Evolutionary conservation across 169 alveolate species (phyloP).

Genomic region (Cystoisospora suis): DNA sequence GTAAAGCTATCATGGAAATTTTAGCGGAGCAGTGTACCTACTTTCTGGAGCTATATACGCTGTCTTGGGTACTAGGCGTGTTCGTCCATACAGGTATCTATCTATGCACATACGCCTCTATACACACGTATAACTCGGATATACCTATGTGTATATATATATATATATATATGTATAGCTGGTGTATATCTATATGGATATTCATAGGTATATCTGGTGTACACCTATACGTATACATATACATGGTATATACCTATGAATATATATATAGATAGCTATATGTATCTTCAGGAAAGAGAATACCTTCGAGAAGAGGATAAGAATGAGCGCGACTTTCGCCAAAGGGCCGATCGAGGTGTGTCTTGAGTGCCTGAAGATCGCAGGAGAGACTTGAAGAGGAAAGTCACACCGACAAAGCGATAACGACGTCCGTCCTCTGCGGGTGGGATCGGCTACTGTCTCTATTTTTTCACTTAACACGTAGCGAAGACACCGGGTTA

Average conservation of each 20-base stretch:
- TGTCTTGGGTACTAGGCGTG: too few relatives aligned
- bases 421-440: too few relatives aligned
- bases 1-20: too few relatives aligned
- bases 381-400: too few relatives aligned
- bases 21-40: too few relatives aligned
- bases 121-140: background rate
- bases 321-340: constrained; percentile 2
- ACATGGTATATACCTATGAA: background rate
- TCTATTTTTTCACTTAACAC: too few relatives aligned
- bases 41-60: too few relatives aligned
- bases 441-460: too few relatives aligned
- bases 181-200: background rate
- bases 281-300: background rate
- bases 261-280: background rate
- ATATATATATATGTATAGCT: background rate
- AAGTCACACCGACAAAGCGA: too few relatives aligned
- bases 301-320: constrained; percentile 19
- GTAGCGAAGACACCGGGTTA: too few relatives aligned
- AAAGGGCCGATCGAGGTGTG: background rate
- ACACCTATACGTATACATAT: background rate
- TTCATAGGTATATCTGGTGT: background rate
- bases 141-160: background rate
- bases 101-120: background rate
- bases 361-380: background rate
- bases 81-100: background rate